These are phyloP conservation scores for Clitoria ternatea DNA, from an alignment of 306 rosid species.

Conservation along the genomic window DNA sequence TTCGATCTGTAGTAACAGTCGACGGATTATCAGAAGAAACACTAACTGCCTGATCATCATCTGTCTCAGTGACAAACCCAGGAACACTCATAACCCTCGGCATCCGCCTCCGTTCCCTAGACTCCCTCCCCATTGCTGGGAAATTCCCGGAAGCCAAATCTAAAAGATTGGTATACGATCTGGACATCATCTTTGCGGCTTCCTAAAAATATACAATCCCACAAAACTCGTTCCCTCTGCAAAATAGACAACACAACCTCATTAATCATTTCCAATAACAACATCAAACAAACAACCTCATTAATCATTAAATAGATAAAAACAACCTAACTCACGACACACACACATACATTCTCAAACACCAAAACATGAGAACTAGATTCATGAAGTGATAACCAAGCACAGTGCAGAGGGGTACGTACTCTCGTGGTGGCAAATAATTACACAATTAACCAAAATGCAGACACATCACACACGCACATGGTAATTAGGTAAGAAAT, in stretches of 20 bases:
- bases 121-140: slow-evolving; percentile 45
- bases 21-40: slow-evolving; percentile 66
- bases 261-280: slow-evolving; percentile 19
- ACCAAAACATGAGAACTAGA: not conserved
- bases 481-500: slow-evolving; percentile 3
- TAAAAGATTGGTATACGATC: slow-evolving; percentile 68
- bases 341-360: not conserved
- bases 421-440: not conserved
- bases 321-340: slow-evolving; percentile 20
- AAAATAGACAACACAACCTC: slow-evolving; percentile 14
- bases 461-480: slow-evolving; percentile 10
- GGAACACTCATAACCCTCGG: slow-evolving; percentile 69
- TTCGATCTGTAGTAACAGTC: slow-evolving; percentile 47
- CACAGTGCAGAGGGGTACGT: slow-evolving; percentile 5
- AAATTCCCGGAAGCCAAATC: slow-evolving; percentile 87
- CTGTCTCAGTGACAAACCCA: slow-evolving; percentile 53
- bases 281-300: too few relatives aligned
- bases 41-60: slow-evolving; percentile 62
- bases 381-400: slow-evolving; percentile 17
- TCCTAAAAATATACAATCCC: slow-evolving; percentile 25
- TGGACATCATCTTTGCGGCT: slow-evolving; percentile 60
- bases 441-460: slow-evolving; percentile 23
- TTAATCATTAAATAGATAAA: not conserved
- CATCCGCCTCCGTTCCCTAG: slow-evolving; percentile 46
- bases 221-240: slow-evolving; percentile 27